Conservation (phyloP, 2,329 filamentous ascomycete genomes). For the Diaporthe humulicola region DNA sequence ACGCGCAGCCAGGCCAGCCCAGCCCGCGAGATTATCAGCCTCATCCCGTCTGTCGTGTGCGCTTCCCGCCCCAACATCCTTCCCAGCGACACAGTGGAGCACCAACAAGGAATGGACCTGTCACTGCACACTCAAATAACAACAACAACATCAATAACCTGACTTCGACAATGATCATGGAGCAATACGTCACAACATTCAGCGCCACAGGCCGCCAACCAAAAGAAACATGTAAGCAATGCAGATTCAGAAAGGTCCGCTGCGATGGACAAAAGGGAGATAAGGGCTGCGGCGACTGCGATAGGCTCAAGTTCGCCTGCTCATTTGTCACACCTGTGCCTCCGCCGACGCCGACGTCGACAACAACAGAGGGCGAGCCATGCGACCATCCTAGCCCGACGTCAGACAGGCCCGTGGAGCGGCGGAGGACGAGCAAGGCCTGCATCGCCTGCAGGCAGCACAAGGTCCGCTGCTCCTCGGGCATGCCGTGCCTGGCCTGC, state of each 20-base stretch:
- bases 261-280: conserved; percentile 35
- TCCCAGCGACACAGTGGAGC: conserved; percentile 9
- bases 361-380: conserved; percentile 12
- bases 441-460: conserved; percentile 37
- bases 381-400: conserved; percentile 30
- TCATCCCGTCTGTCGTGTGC: background rate
- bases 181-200: conserved; percentile 40
- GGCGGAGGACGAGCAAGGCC: conserved; percentile 38
- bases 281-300: conserved; percentile 38
- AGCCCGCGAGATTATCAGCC: conserved; percentile 28
- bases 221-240: conserved; percentile 40
- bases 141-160: background rate
- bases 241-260: conserved; percentile 38
- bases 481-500: conserved; percentile 35
- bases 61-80: conserved; percentile 4
- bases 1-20: background rate
- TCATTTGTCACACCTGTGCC: conserved; percentile 38
- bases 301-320: conserved; percentile 37
- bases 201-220: conserved; percentile 38
- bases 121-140: background rate
- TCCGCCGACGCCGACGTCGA: conserved; percentile 21
- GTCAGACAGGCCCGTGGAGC: conserved; percentile 34
- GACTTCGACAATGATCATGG: conserved; percentile 30
- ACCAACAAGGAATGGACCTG: conserved; percentile 17
- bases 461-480: conserved; percentile 38